Evolutionary conservation across 768 basidiomycete genomes (phyloP), one percentile per base, ranked within the genome.

Genomic region (Lentinula detonsa): DNA sequence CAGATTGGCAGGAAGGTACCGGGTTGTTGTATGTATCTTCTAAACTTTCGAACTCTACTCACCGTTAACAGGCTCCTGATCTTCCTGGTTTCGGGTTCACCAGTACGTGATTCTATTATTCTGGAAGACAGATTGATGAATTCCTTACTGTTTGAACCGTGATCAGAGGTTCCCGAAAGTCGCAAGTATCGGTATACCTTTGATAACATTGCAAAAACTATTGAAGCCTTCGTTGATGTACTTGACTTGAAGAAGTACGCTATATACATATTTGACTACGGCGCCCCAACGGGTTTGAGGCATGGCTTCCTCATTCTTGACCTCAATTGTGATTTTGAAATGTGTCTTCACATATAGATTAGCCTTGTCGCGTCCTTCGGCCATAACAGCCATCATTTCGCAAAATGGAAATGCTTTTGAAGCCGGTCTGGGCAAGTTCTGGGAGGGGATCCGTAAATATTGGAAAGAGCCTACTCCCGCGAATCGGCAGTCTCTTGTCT

Each of bases 31-130:
- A 57, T 58, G 68, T 61, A 9, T 46, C n/a, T 21, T 28, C 34
- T 18, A 39, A 34, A 18, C 21, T 39, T 2, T 33, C 40, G 11
- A 23, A 50, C 33, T 37, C 13, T 13, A 46, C 13, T 37, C 39
- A 55, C 6, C 31, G 48, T 21, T 60, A 21, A 13, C 42, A 73
- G 62, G 81, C 81, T 0, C 81, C 82, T n/a, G 82, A 82, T 63
- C 66, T 82, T 5, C 80, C 81, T 1, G 81, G 77, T 0, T 84
- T 78, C 64, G 81, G 82, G 5, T 80, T 80, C 66, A 82, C 82
- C 23, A 62, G 68, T 67, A 53, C 21, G 62, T 51, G 7, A n/a
- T 31, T 45, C n/a, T 16, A 9, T 9, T 8, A 40, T 35, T 55
- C 11, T 6, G 4, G 10, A 40, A 35, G 34, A 8, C n/a, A 13